phyloP scores from a whole-genome alignment of 129 eudicot species.

The Deinandra increscens region DNA sequence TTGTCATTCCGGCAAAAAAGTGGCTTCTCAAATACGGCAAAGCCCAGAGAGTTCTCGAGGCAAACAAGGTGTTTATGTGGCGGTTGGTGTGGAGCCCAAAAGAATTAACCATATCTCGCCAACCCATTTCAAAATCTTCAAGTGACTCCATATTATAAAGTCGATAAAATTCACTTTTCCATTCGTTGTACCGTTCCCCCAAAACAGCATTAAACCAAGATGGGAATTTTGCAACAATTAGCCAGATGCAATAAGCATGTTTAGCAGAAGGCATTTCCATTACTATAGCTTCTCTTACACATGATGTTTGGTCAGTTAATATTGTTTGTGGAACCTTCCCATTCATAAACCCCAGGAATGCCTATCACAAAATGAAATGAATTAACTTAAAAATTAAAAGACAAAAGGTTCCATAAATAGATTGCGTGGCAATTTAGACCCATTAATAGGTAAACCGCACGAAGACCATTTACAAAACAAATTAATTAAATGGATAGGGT shows the following conservation, averaged over 20 bases:
- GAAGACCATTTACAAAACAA: neutral
- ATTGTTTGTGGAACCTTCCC: constrained; percentile 94
- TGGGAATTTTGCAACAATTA: constrained; percentile 88
- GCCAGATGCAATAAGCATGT: constrained; percentile 98
- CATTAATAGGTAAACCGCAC: neutral
- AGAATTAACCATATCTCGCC: constrained; percentile 91
- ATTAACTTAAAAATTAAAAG: neutral
- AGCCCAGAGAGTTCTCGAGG: constrained; percentile 82
- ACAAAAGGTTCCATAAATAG: neutral
- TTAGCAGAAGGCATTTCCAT: constrained; percentile 92
- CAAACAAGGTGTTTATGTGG: constrained; percentile 79
- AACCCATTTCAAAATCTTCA: constrained; percentile 92
- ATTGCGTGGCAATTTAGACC: neutral
- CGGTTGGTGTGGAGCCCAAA: constrained; percentile 86
- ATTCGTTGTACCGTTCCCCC: constrained; percentile 91
- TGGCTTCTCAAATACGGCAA: constrained; percentile 91
- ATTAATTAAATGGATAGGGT: too few relatives aligned
- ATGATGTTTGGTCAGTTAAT: constrained; percentile 85
- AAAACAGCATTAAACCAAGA: constrained; percentile 96
- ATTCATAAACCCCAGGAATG: constrained; percentile 79
- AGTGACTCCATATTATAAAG: constrained; percentile 76
- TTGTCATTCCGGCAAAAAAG: constrained; percentile 87
- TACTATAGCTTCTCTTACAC: constrained; percentile 88
- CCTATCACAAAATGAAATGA: constrained; percentile 42
- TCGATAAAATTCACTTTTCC: constrained; percentile 93